Conservation (phyloP, 2,329 filamentous ascomycete genomes). For the Pseudogymnoascus destructans region DNA sequence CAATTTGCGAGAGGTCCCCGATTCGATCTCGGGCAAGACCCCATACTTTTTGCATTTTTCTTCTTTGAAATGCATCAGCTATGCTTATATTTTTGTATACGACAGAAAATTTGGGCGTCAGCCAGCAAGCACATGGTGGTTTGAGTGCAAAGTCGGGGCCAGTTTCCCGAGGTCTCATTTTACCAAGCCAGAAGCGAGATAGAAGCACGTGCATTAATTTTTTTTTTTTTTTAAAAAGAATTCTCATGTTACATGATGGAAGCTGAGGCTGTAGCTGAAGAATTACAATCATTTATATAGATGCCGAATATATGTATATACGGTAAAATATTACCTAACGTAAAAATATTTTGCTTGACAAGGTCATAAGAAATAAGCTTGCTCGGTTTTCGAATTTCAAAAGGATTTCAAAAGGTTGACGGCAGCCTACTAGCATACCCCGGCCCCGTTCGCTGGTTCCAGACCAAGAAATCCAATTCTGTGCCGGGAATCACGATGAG, state of each 20-base stretch:
- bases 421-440: neutral
- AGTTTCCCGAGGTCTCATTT: neutral
- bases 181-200: neutral
- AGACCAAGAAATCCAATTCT: conserved; percentile 8
- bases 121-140: neutral
- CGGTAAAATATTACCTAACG: neutral
- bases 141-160: neutral
- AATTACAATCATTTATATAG: neutral
- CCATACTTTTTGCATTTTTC: neutral
- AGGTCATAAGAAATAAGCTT: neutral
- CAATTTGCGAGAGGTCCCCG: conserved; percentile 8
- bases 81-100: neutral
- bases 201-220: neutral
- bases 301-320: neutral
- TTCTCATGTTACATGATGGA: neutral
- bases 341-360: neutral
- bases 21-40: conserved; percentile 8
- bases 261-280: neutral
- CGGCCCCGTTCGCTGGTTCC: neutral
- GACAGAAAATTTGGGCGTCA: too few relatives aligned
- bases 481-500: too few relatives aligned
- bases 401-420: too few relatives aligned
- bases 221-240: too few relatives aligned
- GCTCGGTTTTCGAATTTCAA: neutral
- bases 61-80: neutral